Evolutionary conservation across 805 yeast genomes (phyloP).

Genomic region (Nakazawaea pomicola): DNA sequence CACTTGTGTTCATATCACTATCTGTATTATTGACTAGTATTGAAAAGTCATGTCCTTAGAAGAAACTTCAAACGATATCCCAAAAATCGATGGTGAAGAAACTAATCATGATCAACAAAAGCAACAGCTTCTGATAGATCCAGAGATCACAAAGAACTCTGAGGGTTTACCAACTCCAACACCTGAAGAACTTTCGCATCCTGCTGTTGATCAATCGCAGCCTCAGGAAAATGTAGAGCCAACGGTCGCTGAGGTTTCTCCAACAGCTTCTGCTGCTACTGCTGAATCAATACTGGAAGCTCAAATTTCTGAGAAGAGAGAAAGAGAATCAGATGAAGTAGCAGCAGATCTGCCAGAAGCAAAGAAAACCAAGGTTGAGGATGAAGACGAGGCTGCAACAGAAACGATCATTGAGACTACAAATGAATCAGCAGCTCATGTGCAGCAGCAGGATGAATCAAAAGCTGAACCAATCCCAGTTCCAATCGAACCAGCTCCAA

Average conservation of each 20-base stretch:
- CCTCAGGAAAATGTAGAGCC: background rate
- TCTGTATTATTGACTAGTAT: no score
- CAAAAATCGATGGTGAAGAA: background rate
- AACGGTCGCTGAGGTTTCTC: no score
- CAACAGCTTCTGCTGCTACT: background rate
- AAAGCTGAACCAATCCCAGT: conserved; percentile 61
- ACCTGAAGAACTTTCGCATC: conserved; percentile 5
- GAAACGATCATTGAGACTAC: no score
- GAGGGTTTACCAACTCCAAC: conserved; percentile 13
- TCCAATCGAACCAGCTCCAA: conserved; percentile 59
- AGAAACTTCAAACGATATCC: background rate
- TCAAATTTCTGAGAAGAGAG: conserved; percentile 3
- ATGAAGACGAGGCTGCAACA: conserved; percentile 9
- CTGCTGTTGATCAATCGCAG: background rate
- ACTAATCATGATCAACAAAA: background rate
- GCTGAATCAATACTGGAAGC: background rate
- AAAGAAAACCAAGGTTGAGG: background rate
- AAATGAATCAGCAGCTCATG: no score
- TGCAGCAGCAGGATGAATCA: conserved; percentile 65
- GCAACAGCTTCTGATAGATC: conserved; percentile 2
- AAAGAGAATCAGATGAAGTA: background rate
- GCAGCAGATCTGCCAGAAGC: background rate
- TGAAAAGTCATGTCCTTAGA: conserved; percentile 2
- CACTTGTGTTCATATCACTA: no score
- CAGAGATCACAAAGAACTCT: conserved; percentile 1